Percentiles rank a stretch among this genome's conserved stretches.
phyloP scores from a whole-genome alignment of 345 rosid species.

The Trapa incisa region DNA sequence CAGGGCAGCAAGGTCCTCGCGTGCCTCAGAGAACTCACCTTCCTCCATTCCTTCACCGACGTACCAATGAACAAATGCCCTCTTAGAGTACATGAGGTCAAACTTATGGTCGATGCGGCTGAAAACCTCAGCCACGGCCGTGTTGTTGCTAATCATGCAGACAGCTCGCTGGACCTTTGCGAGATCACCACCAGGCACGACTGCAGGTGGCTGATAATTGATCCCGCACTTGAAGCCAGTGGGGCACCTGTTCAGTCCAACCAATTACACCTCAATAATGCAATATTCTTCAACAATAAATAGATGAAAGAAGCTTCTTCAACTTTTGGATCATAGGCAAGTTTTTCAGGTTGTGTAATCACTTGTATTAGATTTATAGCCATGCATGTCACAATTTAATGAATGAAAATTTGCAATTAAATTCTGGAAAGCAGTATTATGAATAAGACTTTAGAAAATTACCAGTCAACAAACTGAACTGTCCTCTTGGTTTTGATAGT shows the following conservation, averaged over 20 bases:
- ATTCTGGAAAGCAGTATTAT: neutral
- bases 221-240: constrained; percentile 63
- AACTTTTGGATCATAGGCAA: neutral
- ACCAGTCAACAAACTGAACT: constrained; percentile 62
- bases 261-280: constrained; percentile 1
- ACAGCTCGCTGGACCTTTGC: constrained; percentile 61
- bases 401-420: neutral
- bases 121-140: constrained; percentile 62
- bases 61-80: constrained; percentile 66
- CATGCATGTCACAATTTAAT: neutral
- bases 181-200: constrained; percentile 56
- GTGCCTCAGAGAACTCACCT: constrained; percentile 64
- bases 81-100: constrained; percentile 57
- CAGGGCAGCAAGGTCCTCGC: constrained; percentile 45
- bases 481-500: constrained; percentile 51
- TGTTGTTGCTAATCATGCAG: constrained; percentile 66
- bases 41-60: constrained; percentile 70
- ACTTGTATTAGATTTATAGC: neutral
- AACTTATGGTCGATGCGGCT: constrained; percentile 57
- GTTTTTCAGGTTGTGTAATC: neutral
- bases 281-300: neutral
- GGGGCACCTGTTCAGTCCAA: constrained; percentile 35
- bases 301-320: neutral
- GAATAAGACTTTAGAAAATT: neutral
- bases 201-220: constrained; percentile 56